A percentile compares a stretch with the other conserved stretches of the same genome.
phyloP scores from a whole-genome alignment of 1,284 basidiomycete species.

The Cerioporus squamosus region DNA sequence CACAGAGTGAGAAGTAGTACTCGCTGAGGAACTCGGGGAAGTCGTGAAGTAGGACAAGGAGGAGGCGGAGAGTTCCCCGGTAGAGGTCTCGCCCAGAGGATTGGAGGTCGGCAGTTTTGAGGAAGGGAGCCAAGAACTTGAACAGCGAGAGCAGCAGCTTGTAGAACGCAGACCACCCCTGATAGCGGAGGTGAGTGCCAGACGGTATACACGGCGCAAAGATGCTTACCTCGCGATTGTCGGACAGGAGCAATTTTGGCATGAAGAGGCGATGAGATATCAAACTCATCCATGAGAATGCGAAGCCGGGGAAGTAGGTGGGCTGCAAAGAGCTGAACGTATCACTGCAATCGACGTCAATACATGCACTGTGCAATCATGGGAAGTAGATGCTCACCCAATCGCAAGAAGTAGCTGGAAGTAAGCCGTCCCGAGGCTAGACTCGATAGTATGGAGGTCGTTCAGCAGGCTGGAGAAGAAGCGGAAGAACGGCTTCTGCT shows the following conservation, averaged over 20 bases:
- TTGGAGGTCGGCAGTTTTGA: slow-evolving; percentile 82
- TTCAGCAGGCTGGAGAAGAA: slow-evolving; percentile 98
- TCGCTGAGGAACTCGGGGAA: slow-evolving; percentile 98
- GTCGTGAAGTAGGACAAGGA: slow-evolving; percentile 96
- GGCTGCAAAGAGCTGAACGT: slow-evolving; percentile 97
- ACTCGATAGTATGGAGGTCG: slow-evolving; percentile 87
- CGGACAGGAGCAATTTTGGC: slow-evolving; percentile 89
- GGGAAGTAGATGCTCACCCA: slow-evolving; percentile 53
- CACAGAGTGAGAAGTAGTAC: slow-evolving; percentile 95
- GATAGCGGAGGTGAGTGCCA: slow-evolving; percentile 3
- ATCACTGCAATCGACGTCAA: slow-evolving; percentile 59
- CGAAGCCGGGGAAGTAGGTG: slow-evolving; percentile 96
- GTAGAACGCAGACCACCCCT: slow-evolving; percentile 97
- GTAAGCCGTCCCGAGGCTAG: slow-evolving; percentile 85
- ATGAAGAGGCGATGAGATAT: slow-evolving; percentile 97
- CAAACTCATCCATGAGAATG: slow-evolving; percentile 97
- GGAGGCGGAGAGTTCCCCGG: slow-evolving; percentile 88
- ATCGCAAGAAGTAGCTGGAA: slow-evolving; percentile 89
- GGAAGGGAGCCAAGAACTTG: slow-evolving; percentile 93
- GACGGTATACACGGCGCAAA: neutral
- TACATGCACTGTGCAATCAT: neutral
- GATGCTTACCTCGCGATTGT: slow-evolving; percentile 75
- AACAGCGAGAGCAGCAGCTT: slow-evolving; percentile 91
- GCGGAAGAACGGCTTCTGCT: slow-evolving; percentile 98
- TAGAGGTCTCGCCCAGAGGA: slow-evolving; percentile 90